Evolutionary conservation across 2,329 filamentous ascomycete species (phyloP).

Genomic region (Stachybotrys echinatus): DNA sequence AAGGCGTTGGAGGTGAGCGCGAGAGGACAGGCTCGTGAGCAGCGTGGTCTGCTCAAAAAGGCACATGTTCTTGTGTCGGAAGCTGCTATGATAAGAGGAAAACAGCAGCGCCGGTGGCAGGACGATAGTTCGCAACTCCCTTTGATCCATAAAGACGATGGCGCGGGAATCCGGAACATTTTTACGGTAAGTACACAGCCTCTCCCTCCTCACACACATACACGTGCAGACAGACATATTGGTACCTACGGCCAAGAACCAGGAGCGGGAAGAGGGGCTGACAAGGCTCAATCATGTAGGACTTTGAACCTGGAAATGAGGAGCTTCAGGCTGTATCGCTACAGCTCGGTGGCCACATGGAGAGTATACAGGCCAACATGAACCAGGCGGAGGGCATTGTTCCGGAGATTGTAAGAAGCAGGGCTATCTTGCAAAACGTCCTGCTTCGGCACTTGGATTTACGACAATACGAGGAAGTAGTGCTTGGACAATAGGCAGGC

Average conservation of each 20-base stretch:
- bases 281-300: neutral
- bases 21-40: conserved; percentile 44
- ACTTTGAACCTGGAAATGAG: conserved; percentile 24
- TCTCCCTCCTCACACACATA: neutral
- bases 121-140: neutral
- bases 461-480: conserved; percentile 40
- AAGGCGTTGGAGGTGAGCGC: conserved; percentile 50
- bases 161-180: conserved; percentile 7
- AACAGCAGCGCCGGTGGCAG: conserved; percentile 4
- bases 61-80: conserved; percentile 45
- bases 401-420: conserved; percentile 41
- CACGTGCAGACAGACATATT: neutral
- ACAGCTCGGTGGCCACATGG: conserved; percentile 50
- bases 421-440: conserved; percentile 43
- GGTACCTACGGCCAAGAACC: neutral
- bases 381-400: conserved; percentile 47
- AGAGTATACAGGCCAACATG: conserved; percentile 50
- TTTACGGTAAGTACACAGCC: conserved; percentile 13
- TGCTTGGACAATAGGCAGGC: conserved; percentile 34
- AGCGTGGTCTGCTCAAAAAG: conserved; percentile 43
- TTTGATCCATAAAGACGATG: conserved; percentile 3
- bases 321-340: conserved; percentile 38
- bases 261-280: neutral
- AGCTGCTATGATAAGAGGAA: conserved; percentile 6
- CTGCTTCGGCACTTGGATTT: conserved; percentile 39